phyloP scores from a whole-genome alignment of 495 filamentous ascomycete genomes.

The Elaphomyces granulatus region DNA sequence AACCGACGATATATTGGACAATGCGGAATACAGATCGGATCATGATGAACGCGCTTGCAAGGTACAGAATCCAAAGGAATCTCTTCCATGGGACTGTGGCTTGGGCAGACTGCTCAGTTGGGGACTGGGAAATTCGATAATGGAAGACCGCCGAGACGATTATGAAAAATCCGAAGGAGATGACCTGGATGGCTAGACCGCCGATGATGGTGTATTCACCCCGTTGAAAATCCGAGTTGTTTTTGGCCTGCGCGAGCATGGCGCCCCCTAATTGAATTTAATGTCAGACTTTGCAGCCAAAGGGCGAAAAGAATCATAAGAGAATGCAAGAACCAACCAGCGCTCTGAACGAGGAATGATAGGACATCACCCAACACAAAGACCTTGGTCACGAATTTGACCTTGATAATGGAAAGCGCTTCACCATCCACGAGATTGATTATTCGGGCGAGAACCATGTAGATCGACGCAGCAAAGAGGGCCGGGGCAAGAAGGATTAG shows the following conservation, averaged over 20 bases:
- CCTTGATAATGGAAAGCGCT: conserved; percentile 9
- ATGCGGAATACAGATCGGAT: conserved; percentile 46
- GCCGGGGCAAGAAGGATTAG: conserved; percentile 15
- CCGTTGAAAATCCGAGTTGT: no score
- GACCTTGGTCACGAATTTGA: conserved; percentile 23
- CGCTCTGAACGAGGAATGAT: conserved; percentile 19
- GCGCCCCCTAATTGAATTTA: no score
- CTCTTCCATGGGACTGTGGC: conserved; percentile 32
- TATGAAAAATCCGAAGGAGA: conserved; percentile 32
- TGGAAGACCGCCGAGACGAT: conserved; percentile 25
- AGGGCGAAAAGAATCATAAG: no score
- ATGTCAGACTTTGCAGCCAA: no score
- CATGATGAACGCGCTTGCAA: conserved; percentile 39
- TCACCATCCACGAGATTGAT: conserved; percentile 34
- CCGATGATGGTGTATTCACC: conserved; percentile 33
- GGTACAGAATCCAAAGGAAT: conserved; percentile 39
- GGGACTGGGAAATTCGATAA: conserved; percentile 15
- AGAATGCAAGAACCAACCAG: no score
- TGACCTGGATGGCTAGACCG: conserved; percentile 30
- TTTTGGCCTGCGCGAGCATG: conserved; percentile 1
- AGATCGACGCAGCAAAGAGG: conserved; percentile 40
- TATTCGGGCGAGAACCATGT: conserved; percentile 45
- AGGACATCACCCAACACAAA: conserved; percentile 27
- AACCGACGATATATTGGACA: conserved; percentile 46
- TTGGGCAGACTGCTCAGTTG: conserved; percentile 5